Conservation (phyloP, 495 filamentous ascomycete genomes). For the Aspergillus cristatus region DNA sequence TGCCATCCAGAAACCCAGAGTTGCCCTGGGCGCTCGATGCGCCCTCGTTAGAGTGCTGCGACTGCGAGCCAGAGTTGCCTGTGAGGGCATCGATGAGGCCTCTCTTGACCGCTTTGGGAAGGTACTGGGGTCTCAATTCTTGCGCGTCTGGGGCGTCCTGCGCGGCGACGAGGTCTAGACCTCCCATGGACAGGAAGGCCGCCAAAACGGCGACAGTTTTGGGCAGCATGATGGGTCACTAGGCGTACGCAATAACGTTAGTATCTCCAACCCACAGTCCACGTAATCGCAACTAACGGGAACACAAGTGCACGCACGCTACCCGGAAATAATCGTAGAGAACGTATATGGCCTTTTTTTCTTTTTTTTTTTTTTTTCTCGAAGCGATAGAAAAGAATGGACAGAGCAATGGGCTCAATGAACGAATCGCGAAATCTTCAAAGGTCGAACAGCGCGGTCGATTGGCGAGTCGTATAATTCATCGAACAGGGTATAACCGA, state of each 20-base stretch:
- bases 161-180: constrained; percentile 27
- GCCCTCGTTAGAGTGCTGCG: not conserved
- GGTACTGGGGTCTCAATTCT: constrained; percentile 34
- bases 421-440: constrained; percentile 4
- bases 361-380: too few relatives aligned
- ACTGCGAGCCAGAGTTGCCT: constrained; percentile 1
- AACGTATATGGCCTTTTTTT: too few relatives aligned
- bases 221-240: constrained; percentile 21
- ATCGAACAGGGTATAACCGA: constrained; percentile 7
- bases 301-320: too few relatives aligned
- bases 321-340: too few relatives aligned
- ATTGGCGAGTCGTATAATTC: constrained; percentile 4
- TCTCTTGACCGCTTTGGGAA: constrained; percentile 38
- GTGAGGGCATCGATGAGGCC: constrained; percentile 20
- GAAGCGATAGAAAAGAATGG: constrained; percentile 19
- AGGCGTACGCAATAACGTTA: constrained; percentile 19
- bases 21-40: constrained; percentile 1
- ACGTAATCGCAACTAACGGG: too few relatives aligned
- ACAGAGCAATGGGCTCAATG: constrained; percentile 17
- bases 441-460: constrained; percentile 4
- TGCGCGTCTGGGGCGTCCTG: constrained; percentile 24
- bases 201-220: constrained; percentile 20
- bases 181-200: constrained; percentile 26
- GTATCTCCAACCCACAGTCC: too few relatives aligned
- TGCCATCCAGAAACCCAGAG: not conserved